phyloP scores from a whole-genome alignment of 176 grass and related monocot genomes.

The Otatea glauca region DNA sequence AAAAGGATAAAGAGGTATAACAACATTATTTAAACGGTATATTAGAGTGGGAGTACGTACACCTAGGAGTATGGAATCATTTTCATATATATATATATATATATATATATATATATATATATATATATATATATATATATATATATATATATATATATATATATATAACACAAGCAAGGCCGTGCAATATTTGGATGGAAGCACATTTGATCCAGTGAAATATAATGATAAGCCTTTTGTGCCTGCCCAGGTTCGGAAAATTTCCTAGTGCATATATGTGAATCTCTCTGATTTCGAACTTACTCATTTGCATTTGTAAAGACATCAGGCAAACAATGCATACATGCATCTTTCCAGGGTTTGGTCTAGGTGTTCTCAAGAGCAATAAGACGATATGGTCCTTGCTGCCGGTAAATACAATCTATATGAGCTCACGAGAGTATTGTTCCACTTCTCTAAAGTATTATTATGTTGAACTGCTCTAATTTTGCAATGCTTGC shows the following conservation, averaged over 20 bases:
- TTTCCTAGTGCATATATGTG: neutral
- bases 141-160: too few species aligned
- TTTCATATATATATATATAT: too few species aligned
- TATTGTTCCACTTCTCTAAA: neutral
- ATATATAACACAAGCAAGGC: conserved; percentile 58
- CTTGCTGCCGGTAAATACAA: conserved; percentile 78
- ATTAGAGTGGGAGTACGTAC: too few species aligned
- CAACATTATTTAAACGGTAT: too few species aligned
- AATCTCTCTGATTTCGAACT: conserved; percentile 2
- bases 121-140: too few species aligned
- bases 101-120: too few species aligned
- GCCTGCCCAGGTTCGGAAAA: conserved; percentile 70
- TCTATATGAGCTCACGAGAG: neutral
- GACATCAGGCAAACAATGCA: conserved; percentile 86
- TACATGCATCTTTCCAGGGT: conserved; percentile 96
- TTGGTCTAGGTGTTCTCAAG: conserved; percentile 86
- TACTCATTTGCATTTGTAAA: conserved; percentile 32
- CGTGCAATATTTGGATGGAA: conserved; percentile 90
- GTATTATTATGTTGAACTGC: neutral
- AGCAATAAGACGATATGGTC: conserved; percentile 81
- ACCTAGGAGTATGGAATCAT: too few species aligned
- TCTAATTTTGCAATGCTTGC: conserved; percentile 3
- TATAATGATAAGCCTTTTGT: conserved; percentile 71
- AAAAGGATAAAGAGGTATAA: too few species aligned
- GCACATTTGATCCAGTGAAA: conserved; percentile 88